Percentiles rank a stretch among this genome's conserved stretches.
Evolutionary conservation across 2,329 filamentous ascomycete species (phyloP).

Genomic region (Fusarium sp.): DNA sequence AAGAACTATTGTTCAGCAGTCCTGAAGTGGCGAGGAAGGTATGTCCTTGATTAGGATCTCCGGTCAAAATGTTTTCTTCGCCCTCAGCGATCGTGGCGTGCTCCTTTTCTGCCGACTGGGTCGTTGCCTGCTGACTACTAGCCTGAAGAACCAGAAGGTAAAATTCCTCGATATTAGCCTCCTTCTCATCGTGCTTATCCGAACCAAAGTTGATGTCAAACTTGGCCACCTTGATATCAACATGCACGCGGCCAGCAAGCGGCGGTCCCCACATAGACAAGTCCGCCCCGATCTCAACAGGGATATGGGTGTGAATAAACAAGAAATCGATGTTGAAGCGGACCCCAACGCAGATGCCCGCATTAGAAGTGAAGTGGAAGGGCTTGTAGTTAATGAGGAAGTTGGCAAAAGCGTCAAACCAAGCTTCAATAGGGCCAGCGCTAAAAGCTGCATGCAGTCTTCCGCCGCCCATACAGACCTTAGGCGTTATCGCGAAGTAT

Average conservation of each 20-base stretch:
- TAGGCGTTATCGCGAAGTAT: slow-evolving; percentile 52
- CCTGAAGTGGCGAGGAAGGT: background rate
- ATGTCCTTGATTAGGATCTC: background rate
- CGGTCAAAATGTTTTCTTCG: too few relatives aligned
- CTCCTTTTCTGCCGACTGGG: fast-evolving
- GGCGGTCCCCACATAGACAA: slow-evolving; percentile 25
- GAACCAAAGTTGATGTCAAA: slow-evolving; percentile 39
- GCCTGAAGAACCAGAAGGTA: background rate
- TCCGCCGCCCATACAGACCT: slow-evolving; percentile 47
- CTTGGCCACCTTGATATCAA: slow-evolving; percentile 38
- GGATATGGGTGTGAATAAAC: slow-evolving; percentile 24
- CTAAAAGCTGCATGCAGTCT: slow-evolving; percentile 14
- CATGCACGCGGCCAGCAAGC: slow-evolving; percentile 25
- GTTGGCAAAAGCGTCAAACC: slow-evolving; percentile 9
- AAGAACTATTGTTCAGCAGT: background rate
- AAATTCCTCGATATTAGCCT: background rate
- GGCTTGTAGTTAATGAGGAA: slow-evolving; percentile 29
- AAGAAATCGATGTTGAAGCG: slow-evolving; percentile 13
- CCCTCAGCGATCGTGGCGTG: fast-evolving
- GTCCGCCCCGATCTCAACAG: slow-evolving; percentile 18
- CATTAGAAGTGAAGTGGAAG: slow-evolving; percentile 19
- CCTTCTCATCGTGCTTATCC: fast-evolving
- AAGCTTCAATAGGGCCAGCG: background rate
- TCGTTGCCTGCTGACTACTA: background rate
- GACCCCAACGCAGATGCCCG: slow-evolving; percentile 39